Conservation (phyloP, 352 stramenopile genomes). For the Phytophthora pistaciae region DNA sequence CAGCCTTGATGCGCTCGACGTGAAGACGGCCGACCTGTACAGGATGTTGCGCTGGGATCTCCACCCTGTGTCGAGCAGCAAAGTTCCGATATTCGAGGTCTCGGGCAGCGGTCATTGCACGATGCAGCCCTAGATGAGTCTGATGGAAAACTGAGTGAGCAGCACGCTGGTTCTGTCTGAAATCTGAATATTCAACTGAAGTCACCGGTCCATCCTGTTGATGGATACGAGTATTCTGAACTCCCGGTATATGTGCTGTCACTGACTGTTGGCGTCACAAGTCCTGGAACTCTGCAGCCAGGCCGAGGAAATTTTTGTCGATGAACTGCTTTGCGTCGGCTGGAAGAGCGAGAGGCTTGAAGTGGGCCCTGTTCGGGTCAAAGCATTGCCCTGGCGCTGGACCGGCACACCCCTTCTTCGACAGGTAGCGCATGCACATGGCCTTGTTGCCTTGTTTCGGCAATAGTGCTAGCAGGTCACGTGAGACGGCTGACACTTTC, state of each 20-base stretch:
- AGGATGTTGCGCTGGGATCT: not conserved
- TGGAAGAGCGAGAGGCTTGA: conserved; percentile 11
- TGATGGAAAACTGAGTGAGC: no score
- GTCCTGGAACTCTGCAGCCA: conserved; percentile 6
- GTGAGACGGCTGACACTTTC: not conserved
- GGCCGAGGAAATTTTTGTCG: conserved; percentile 12
- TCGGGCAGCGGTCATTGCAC: no score
- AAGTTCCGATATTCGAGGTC: no score
- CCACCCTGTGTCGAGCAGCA: not conserved
- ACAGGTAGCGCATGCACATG: conserved; percentile 21
- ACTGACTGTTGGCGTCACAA: conserved; percentile 5
- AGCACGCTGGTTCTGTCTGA: no score
- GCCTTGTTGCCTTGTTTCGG: conserved; percentile 15
- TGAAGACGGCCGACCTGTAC: not conserved
- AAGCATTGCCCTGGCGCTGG: conserved; percentile 14
- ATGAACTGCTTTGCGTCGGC: conserved; percentile 15
- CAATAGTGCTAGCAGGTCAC: not conserved
- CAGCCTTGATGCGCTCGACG: not conserved
- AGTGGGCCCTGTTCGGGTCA: conserved; percentile 6
- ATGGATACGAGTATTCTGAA: not conserved
- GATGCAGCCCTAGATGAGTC: no score
- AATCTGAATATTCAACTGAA: not conserved
- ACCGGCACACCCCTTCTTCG: conserved; percentile 9
- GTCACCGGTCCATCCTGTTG: not conserved
- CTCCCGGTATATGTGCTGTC: not conserved